phyloP scores from a whole-genome alignment of 192 early-diverging fungal species.

The Spinellus fusiger region DNA sequence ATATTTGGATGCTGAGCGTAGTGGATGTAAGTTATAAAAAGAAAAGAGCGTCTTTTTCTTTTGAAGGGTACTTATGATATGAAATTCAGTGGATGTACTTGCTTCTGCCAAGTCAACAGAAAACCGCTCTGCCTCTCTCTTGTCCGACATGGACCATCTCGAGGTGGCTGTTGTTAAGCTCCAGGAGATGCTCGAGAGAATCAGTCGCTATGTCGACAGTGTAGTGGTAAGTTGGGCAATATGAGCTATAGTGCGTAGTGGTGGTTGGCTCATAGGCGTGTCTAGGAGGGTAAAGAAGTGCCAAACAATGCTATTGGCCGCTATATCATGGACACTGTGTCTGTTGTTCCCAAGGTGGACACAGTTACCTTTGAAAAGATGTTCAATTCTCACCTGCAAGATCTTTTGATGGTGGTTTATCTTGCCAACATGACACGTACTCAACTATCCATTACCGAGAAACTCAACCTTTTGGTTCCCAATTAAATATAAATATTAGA shows the following conservation, averaged over 20 bases:
- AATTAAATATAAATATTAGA: background rate
- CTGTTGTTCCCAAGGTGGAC: slow-evolving; percentile 84
- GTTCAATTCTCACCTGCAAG: slow-evolving; percentile 93
- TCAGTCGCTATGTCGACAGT: slow-evolving; percentile 73
- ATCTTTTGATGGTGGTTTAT: slow-evolving; percentile 94
- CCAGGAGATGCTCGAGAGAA: slow-evolving; percentile 77
- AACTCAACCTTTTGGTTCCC: slow-evolving; percentile 71
- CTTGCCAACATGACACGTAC: slow-evolving; percentile 92
- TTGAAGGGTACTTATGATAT: background rate
- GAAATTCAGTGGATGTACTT: slow-evolving; percentile 70
- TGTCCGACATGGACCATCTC: slow-evolving; percentile 90
- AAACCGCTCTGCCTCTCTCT: slow-evolving; percentile 48
- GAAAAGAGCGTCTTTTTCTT: too few relatives aligned
- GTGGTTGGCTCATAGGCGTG: too few relatives aligned
- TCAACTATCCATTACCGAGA: slow-evolving; percentile 90
- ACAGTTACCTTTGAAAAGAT: slow-evolving; percentile 80
- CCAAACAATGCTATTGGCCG: slow-evolving; percentile 82
- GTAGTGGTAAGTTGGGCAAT: slow-evolving; percentile 52
- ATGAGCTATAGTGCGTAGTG: background rate
- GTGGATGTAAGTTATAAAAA: slow-evolving; percentile 54
- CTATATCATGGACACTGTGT: slow-evolving; percentile 89
- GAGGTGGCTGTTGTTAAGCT: slow-evolving; percentile 73
- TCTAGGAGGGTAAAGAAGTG: slow-evolving; percentile 37
- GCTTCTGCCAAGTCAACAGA: slow-evolving; percentile 51
- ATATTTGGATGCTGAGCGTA: slow-evolving; percentile 86